A percentile compares a stretch with the other conserved stretches of the same genome.
phyloP scores from a whole-genome alignment of 345 rosid species.

The Heritiera fomes region DNA sequence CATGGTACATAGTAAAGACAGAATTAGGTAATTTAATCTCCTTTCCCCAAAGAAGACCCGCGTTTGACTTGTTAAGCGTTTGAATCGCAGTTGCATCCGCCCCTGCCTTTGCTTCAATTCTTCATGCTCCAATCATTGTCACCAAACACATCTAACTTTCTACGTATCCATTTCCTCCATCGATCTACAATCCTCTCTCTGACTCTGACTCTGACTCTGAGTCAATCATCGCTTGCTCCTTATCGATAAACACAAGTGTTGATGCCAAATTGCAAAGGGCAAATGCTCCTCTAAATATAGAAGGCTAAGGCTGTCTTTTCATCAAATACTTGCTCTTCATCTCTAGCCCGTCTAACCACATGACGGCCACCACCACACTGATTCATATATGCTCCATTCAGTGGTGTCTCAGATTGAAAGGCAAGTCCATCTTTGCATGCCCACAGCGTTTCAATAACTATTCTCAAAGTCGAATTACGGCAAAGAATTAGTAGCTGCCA shows the following conservation, averaged over 20 bases:
- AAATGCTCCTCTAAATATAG: not conserved
- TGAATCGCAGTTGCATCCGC: not conserved
- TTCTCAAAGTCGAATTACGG: not conserved
- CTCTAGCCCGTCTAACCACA: not conserved
- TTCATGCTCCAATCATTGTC: not conserved
- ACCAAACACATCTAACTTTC: not conserved
- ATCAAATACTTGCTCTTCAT: not conserved
- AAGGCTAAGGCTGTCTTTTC: no score
- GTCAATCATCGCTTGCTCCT: no score
- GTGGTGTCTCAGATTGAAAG: not conserved
- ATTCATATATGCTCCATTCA: not conserved
- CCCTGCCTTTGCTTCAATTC: not conserved
- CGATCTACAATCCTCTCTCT: no score
- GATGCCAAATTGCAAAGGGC: not conserved
- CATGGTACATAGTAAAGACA: no score
- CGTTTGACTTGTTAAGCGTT: not conserved
- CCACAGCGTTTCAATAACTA: not conserved
- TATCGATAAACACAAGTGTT: not conserved
- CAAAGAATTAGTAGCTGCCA: not conserved
- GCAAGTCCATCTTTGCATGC: not conserved
- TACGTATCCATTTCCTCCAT: not conserved
- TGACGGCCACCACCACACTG: not conserved
- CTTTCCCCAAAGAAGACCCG: not conserved
- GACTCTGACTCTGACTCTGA: no score
- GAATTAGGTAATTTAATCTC: not conserved